These are phyloP conservation scores for Aspergillus melleus DNA, from an alignment of 2,329 filamentous ascomycete species.

Conservation along the genomic window DNA sequence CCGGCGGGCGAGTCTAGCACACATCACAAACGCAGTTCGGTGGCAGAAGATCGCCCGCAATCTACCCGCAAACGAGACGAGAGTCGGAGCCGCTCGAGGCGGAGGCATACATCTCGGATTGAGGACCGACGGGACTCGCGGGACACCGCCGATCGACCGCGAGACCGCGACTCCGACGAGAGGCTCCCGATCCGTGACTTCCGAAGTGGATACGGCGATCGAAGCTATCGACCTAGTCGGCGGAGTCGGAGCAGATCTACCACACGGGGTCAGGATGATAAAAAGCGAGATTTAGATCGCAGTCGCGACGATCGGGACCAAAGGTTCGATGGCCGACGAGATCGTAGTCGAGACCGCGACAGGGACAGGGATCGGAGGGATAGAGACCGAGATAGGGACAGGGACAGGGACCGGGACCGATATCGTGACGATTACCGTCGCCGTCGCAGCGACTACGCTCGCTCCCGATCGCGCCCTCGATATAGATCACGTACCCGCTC, in stretches of 20 bases:
- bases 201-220: conserved; percentile 28
- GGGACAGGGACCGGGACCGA: conserved; percentile 14
- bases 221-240: conserved; percentile 34
- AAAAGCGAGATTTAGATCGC: conserved; percentile 21
- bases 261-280: conserved; percentile 27
- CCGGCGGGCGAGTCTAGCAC: conserved; percentile 28
- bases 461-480: conserved; percentile 15
- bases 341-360: conserved; percentile 13
- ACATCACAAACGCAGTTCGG: conserved; percentile 27
- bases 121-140: conserved; percentile 32
- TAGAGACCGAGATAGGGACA: conserved; percentile 11
- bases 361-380: conserved; percentile 13
- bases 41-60: conserved; percentile 28
- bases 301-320: conserved; percentile 15
- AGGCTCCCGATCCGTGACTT: conserved; percentile 33
- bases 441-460: conserved; percentile 18
- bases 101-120: conserved; percentile 28
- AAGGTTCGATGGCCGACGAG: conserved; percentile 3
- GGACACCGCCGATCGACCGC: conserved; percentile 29
- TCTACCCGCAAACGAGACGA: conserved; percentile 23
- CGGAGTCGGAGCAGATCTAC: conserved; percentile 38
- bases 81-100: conserved; percentile 31
- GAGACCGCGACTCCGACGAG: conserved; percentile 36
- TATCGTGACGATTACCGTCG: conserved; percentile 19
- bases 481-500: conserved; percentile 23